phyloP scores from a whole-genome alignment of 78 protist genomes.

The Emiliania huxleyi region DNA sequence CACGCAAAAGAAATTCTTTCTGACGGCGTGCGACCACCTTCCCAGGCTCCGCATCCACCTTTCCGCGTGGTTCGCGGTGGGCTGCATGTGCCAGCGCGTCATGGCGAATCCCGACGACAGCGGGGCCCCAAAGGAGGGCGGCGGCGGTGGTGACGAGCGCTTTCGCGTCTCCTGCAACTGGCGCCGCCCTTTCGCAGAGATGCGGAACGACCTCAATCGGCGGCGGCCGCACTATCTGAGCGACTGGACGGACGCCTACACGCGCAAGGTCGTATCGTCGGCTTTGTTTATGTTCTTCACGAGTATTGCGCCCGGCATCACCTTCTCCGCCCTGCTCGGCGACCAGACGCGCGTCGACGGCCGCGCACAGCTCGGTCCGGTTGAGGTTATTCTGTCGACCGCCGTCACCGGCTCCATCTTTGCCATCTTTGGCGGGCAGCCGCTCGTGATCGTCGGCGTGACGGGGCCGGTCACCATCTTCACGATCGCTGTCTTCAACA shows the following conservation, averaged over 20 bases:
- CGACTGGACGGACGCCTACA: not conserved
- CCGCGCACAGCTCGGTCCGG: not conserved
- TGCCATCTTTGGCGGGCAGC: not conserved
- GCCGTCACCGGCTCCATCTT: not conserved
- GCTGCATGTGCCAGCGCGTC: too few species aligned
- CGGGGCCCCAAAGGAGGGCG: too few species aligned
- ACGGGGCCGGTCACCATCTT: not conserved
- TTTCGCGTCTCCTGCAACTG: too few species aligned
- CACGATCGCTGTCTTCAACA: not conserved
- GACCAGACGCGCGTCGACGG: not conserved
- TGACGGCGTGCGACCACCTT: too few species aligned
- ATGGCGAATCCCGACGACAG: too few species aligned
- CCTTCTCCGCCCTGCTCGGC: not conserved
- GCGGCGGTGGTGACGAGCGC: too few species aligned
- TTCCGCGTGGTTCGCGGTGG: too few species aligned
- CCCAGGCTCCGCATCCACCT: too few species aligned
- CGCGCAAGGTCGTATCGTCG: not conserved
- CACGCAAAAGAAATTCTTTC: too few species aligned
- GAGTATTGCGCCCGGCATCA: not conserved
- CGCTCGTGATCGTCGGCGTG: not conserved
- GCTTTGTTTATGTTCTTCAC: not conserved
- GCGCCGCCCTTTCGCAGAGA: too few species aligned
- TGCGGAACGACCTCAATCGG: too few species aligned
- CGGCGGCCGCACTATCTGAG: not conserved
- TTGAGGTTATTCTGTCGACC: not conserved